Conservation (phyloP, 2,329 filamentous ascomycete species). For the Lomentospora prolificans region DNA sequence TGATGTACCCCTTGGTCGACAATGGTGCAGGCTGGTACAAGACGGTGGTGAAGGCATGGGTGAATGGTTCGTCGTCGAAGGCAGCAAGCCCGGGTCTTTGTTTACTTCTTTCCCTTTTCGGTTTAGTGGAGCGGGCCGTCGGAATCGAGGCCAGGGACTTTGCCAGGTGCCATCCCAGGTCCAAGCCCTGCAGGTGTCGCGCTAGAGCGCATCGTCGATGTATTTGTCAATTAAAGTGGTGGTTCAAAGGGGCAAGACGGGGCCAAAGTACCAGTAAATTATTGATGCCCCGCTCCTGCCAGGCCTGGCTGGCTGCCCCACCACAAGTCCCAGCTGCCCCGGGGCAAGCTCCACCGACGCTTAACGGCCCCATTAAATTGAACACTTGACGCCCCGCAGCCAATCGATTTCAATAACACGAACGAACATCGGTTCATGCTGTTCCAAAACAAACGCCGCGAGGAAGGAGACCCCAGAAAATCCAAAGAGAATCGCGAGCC, state of each 20-base stretch:
- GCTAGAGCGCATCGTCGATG: neutral
- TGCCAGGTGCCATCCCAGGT: neutral
- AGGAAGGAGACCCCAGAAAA: neutral
- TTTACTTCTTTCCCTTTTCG: neutral
- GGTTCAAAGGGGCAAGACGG: too few relatives aligned
- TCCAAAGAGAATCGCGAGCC: too few relatives aligned
- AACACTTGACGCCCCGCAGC: neutral
- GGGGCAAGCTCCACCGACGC: neutral
- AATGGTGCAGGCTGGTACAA: neutral
- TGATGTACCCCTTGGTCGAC: neutral
- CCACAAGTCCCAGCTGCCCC: too few relatives aligned
- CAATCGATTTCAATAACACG: neutral
- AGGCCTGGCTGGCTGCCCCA: neutral
- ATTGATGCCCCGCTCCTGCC: neutral
- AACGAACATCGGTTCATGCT: too few relatives aligned
- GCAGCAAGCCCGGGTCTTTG: neutral
- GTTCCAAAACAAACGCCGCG: neutral
- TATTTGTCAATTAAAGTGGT: neutral
- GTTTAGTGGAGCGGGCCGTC: neutral
- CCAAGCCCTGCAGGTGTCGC: neutral
- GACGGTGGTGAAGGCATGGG: neutral
- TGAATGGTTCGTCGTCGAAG: neutral
- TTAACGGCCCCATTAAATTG: neutral
- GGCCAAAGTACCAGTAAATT: too few relatives aligned
- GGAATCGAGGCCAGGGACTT: neutral